Evolutionary conservation across 83 land plant species (phyloP).

Genomic region (Diphasiastrum complanatum): DNA sequence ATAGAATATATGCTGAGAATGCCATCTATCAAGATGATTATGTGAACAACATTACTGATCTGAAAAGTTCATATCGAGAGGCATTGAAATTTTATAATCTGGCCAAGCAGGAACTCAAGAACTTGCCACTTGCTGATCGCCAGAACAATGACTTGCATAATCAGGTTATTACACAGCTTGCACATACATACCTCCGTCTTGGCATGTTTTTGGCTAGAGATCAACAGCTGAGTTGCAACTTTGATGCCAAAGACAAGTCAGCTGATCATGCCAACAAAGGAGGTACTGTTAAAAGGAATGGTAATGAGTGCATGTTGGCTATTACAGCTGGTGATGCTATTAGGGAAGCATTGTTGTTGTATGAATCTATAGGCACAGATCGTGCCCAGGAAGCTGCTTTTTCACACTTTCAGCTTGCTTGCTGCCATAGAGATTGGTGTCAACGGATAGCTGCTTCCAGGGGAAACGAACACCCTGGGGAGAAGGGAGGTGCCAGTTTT

Average conservation of each 20-base stretch:
- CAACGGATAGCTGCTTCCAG: constrained; percentile 42
- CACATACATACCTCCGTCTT: constrained; percentile 79
- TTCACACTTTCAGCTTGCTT: constrained; percentile 83
- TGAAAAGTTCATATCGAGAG: constrained; percentile 51
- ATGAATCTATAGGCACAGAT: constrained; percentile 69
- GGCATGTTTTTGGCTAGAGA: constrained; percentile 89
- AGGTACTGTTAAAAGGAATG: constrained; percentile 12
- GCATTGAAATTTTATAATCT: constrained; percentile 69
- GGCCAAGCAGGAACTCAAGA: constrained; percentile 48
- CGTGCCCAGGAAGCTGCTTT: constrained; percentile 89
- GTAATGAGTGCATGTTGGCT: constrained; percentile 24
- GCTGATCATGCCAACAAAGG: constrained; percentile 11
- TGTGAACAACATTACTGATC: constrained; percentile 47
- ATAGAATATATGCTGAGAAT: constrained; percentile 39
- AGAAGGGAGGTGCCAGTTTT: constrained; percentile 34
- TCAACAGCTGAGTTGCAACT: constrained; percentile 32
- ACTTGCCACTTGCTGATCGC: constrained; percentile 21
- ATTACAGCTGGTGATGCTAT: constrained; percentile 80
- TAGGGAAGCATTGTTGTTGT: constrained; percentile 62
- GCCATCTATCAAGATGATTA: constrained; percentile 35
- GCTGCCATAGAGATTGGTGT: constrained; percentile 69
- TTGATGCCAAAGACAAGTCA: constrained; percentile 15
- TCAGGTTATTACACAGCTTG: constrained; percentile 81
- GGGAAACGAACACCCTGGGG: constrained; percentile 15
- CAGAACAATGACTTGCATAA: constrained; percentile 31